phyloP scores from a whole-genome alignment of 129 eudicot species.

The Oenanthe sinensis region DNA sequence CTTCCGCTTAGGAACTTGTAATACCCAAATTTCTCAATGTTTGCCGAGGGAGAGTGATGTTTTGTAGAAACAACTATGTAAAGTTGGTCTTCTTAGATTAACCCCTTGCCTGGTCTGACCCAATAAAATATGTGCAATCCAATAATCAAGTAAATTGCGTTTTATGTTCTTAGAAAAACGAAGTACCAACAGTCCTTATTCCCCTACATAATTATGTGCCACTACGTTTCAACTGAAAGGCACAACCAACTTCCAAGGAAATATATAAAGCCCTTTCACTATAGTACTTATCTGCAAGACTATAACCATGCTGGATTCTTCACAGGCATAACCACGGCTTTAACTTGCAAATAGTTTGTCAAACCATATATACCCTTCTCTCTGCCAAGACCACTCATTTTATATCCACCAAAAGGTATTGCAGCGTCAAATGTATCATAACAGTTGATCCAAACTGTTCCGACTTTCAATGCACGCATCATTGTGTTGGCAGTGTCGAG shows the following conservation, averaged over 20 bases:
- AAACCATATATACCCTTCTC: conserved; percentile 62
- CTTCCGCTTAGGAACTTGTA: no score
- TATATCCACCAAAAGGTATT: conserved; percentile 67
- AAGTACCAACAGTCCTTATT: no score
- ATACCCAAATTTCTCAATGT: no score
- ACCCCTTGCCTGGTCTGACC: no score
- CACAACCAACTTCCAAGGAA: neutral
- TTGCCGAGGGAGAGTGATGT: no score
- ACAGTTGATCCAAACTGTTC: conserved; percentile 62
- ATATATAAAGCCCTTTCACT: neutral
- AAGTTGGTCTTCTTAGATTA: no score
- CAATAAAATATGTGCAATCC: no score
- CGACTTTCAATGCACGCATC: conserved; percentile 50
- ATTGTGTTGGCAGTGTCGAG: conserved; percentile 59
- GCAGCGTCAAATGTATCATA: conserved; percentile 53
- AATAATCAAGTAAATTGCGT: no score
- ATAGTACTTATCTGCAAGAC: neutral
- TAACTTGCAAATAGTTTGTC: conserved; percentile 59
- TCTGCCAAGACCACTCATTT: conserved; percentile 64
- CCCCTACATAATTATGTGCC: no score
- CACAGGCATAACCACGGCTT: conserved; percentile 51
- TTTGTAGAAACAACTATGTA: no score
- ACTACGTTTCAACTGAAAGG: neutral
- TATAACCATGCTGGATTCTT: conserved; percentile 61
- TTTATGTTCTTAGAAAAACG: no score